Base-by-base conservation (phyloP, 305 asterid species). In the Withania somnifera region DNA sequence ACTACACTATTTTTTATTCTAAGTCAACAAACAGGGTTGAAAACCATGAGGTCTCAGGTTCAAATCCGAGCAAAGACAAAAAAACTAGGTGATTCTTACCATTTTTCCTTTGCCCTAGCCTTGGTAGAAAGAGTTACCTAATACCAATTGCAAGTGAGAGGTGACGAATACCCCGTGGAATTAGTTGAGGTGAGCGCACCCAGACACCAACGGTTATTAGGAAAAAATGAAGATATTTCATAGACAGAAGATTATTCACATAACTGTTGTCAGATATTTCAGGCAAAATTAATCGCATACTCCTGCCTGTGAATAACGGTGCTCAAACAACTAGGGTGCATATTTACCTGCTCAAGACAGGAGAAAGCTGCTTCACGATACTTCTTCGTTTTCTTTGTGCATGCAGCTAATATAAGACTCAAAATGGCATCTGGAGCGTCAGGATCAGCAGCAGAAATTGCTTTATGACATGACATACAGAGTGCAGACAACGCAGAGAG, bases 291-390 rank as follows among this genome's bases (percentile, higher is more conserved):
- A 5, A 10, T 20, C 2, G 32, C 11, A 26, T 22, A 7, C 20
- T 14, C 78, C 78, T 42, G 57, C 38, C 78, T 22, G 79, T 47
- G 79, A 73, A 47, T 47, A 14, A 47, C 45, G 79, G 58, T 73
- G 42, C 17, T 8, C 54, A 73, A 47, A 8, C 40, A 73, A 14
- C 58, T 36, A 45, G 24, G 47, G 64, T 45, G 64, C 45, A 15
- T 82, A 75, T 61, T 57, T 84, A 96, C 99, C 99, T 92, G 87
- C 91, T 94, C 98, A 85, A 96, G 98, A 89, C 97, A 91, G 86
- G 82, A 82, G 88, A 93, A 96, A 83, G 99, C 99, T 75, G 99
- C 94, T 88, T 94, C 99, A 30, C 97, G 94, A 81, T 90, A 93
- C 85, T 91, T 96, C 87, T 86, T 93, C 32, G 90, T 84, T 90